Base-by-base conservation (phyloP, 2,329 filamentous ascomycete species). In the Ceratocystis cubensis region DNA sequence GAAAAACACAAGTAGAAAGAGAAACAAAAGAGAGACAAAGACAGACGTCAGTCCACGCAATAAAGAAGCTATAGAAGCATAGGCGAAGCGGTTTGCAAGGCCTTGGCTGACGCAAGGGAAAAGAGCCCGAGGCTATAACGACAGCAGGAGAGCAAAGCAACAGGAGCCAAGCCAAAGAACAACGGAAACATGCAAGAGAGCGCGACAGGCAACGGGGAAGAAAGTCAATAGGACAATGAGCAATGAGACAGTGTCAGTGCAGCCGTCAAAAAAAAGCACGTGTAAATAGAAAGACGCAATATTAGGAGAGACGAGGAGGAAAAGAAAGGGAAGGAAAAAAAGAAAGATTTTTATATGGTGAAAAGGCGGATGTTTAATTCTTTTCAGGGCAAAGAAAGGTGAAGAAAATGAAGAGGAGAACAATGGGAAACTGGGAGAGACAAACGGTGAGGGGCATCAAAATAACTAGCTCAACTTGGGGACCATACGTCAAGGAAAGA, bases 251-350 rank as follows among this genome's bases (percentile, higher is more conserved):
- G 20, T 33, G 28, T 8, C 56, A 59, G 56, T 37, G 30, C 56
- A 8, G 28, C 56, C 56, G 56, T 59, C 28, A 37, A 37, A 33
- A n/a, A n/a, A 15, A 37, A 59, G 8, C 25, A 59, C 30, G 30
- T 59, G 56, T 8, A 59, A 59, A 59, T 37, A n/a, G 56, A 37
- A n/a, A 59, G 28, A 59, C 56, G 30, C 56, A 37, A 37, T 59
- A 59, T 37, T 53, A 53, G 28, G 56, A 10, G 28, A n/a, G 56
- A 59, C 28, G 37, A 41, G 13, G 37, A 41, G 13, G 10, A 37
- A 37, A n/a, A 37, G 28, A 15, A 33, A 17, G 22, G 30, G 8
- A n/a, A 33, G 17, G 22, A 33, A 28, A 33, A 33, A 57, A 33
- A 59, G 33, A n/a, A 59, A 59, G 56, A 30, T 59, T 37, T 37